These are phyloP conservation scores for Zychaea mexicana DNA, from an alignment of 371 early-diverging fungal genomes.

Conservation along the genomic window DNA sequence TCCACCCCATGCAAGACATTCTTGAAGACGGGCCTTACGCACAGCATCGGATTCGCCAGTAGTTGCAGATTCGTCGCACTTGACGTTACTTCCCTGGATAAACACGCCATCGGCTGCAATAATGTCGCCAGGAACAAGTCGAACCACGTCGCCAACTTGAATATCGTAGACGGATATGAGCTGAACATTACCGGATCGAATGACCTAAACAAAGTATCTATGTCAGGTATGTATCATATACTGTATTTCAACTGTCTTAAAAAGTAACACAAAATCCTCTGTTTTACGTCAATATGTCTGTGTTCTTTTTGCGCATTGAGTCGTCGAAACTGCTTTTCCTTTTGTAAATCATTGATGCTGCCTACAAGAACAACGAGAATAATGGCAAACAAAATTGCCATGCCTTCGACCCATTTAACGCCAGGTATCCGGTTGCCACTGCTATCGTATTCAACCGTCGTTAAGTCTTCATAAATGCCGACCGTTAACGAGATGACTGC, in stretches of 20 bases:
- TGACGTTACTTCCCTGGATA: conserved; percentile 79
- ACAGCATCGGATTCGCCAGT: conserved; percentile 92
- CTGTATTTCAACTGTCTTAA: neutral
- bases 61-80: conserved; percentile 88
- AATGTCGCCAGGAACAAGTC: conserved; percentile 92
- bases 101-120: conserved; percentile 89
- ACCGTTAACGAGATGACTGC: conserved; percentile 84
- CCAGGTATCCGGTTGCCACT: conserved; percentile 41
- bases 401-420: conserved; percentile 78
- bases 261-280: neutral
- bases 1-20: conserved; percentile 19
- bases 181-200: conserved; percentile 72
- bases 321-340: conserved; percentile 83
- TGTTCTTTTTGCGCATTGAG: conserved; percentile 84
- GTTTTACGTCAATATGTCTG: conserved; percentile 57
- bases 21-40: conserved; percentile 42
- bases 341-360: conserved; percentile 84
- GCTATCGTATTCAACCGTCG: conserved; percentile 37
- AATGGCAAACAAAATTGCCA: conserved; percentile 80
- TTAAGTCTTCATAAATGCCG: conserved; percentile 86
- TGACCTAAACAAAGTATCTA: conserved; percentile 50
- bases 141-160: conserved; percentile 87
- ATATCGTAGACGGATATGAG: conserved; percentile 82
- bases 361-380: conserved; percentile 80
- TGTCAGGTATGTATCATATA: conserved; percentile 13